These are phyloP conservation scores for Fusarium sororula DNA, from an alignment of 2,329 filamentous ascomycete genomes.

Conservation along the genomic window DNA sequence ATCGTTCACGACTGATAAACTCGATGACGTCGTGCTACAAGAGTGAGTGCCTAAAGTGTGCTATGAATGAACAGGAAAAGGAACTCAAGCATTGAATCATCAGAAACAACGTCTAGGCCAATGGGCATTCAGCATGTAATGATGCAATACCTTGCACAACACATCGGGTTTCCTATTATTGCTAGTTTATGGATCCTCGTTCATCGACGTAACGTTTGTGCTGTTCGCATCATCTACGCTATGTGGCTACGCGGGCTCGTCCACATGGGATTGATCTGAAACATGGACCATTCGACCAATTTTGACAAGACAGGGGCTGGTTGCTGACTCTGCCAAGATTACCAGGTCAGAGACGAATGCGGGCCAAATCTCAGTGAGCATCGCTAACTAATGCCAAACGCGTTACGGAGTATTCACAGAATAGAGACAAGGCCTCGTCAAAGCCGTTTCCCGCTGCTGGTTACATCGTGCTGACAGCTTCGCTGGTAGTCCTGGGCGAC, in stretches of 20 bases:
- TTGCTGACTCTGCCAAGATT: conserved; percentile 1
- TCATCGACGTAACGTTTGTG: neutral
- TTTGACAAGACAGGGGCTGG: conserved; percentile 4
- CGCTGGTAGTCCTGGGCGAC: neutral
- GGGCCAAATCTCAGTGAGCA: neutral
- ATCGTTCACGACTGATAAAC: neutral
- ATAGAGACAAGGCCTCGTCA: conserved; percentile 15
- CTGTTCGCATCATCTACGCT: neutral
- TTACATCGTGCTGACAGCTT: neutral
- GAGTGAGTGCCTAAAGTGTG: neutral
- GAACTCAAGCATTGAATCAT: neutral
- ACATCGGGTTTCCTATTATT: neutral
- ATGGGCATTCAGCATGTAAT: neutral
- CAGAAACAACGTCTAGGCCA: neutral
- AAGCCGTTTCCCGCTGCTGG: neutral
- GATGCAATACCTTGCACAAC: neutral
- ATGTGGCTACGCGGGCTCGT: neutral
- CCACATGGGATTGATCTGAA: conserved; percentile 25
- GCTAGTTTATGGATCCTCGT: neutral
- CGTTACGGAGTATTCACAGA: neutral
- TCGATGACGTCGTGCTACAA: neutral
- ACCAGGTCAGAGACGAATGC: conserved; percentile 12
- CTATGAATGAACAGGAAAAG: neutral
- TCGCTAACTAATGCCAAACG: conserved; percentile 7
- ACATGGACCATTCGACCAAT: conserved; percentile 25